Conservation (phyloP, 2,329 filamentous ascomycete species). For the Aspergillus neotritici region DNA sequence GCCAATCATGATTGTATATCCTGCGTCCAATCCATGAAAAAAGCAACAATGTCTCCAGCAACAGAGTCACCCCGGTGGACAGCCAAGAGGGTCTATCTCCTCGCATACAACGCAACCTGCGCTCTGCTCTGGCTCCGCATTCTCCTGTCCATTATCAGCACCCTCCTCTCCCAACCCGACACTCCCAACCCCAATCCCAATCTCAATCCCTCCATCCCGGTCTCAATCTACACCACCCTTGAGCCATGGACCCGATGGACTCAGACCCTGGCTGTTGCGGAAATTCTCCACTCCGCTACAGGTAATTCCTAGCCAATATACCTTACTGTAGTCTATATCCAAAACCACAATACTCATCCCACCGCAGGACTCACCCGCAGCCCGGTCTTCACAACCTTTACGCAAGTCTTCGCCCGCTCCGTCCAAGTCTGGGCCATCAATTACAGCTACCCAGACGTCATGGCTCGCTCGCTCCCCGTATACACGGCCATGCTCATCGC, state of each 20-base stretch:
- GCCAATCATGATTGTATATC: no score
- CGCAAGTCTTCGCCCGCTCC: constrained; percentile 25
- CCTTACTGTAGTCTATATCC: neutral
- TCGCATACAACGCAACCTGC: constrained; percentile 21
- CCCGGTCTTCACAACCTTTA: constrained; percentile 27
- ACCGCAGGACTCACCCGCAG: constrained; percentile 23
- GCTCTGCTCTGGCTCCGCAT: constrained; percentile 22
- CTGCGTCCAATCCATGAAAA: neutral
- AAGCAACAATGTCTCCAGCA: neutral
- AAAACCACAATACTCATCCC: neutral
- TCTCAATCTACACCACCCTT: constrained; percentile 15
- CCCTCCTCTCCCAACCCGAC: constrained; percentile 3
- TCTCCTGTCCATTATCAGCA: constrained; percentile 12
- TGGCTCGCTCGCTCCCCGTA: constrained; percentile 11
- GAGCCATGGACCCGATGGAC: constrained; percentile 23
- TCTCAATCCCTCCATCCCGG: neutral
- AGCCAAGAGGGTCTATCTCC: constrained; percentile 16
- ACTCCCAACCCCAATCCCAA: constrained; percentile 1
- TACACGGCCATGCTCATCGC: constrained; percentile 24
- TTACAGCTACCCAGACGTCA: constrained; percentile 18
- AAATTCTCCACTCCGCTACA: constrained; percentile 23
- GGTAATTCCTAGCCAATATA: constrained; percentile 9
- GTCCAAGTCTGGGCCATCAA: constrained; percentile 30
- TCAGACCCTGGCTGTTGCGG: constrained; percentile 22
- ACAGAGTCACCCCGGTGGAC: neutral